These are phyloP conservation scores for Neurospora sublineolata DNA, from an alignment of 495 filamentous ascomycete species.

Conservation along the genomic window DNA sequence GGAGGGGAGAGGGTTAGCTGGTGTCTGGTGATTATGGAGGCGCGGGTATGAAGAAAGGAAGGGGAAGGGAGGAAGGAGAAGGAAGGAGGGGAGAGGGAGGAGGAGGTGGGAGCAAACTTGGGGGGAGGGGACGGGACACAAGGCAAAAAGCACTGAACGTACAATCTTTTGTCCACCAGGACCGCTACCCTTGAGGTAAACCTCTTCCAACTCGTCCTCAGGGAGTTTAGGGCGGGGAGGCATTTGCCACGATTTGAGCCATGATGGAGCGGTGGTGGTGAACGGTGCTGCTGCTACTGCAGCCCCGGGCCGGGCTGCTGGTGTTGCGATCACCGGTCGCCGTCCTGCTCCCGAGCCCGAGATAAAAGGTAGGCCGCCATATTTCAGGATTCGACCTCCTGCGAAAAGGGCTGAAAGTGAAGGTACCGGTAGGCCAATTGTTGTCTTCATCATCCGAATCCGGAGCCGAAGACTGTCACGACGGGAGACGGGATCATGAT, in stretches of 20 bases:
- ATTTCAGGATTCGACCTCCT: not conserved
- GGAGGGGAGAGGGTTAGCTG: not conserved
- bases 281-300: not conserved
- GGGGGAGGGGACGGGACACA: no score
- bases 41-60: not conserved
- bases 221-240: slow-evolving; percentile 60
- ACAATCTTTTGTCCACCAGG: slow-evolving; percentile 94
- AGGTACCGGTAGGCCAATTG: not conserved
- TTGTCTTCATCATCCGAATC: not conserved
- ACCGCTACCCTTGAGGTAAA: slow-evolving; percentile 83
- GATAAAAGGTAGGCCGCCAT: not conserved
- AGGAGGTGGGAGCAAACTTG: not conserved
- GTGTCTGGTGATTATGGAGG: no score
- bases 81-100: not conserved
- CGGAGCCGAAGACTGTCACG: not conserved
- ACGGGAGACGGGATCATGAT: not conserved
- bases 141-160: slow-evolving; percentile 6
- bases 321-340: not conserved
- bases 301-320: not conserved
- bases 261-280: not conserved
- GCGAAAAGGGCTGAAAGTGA: not conserved
- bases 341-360: not conserved
- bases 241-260: slow-evolving; percentile 29
- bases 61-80: not conserved
- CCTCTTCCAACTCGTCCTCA: slow-evolving; percentile 68